Percentiles rank a stretch among this genome's conserved stretches.
These are phyloP conservation scores for Clathrospora elynae DNA, from an alignment of 2,329 filamentous ascomycete species.

Conservation along the genomic window DNA sequence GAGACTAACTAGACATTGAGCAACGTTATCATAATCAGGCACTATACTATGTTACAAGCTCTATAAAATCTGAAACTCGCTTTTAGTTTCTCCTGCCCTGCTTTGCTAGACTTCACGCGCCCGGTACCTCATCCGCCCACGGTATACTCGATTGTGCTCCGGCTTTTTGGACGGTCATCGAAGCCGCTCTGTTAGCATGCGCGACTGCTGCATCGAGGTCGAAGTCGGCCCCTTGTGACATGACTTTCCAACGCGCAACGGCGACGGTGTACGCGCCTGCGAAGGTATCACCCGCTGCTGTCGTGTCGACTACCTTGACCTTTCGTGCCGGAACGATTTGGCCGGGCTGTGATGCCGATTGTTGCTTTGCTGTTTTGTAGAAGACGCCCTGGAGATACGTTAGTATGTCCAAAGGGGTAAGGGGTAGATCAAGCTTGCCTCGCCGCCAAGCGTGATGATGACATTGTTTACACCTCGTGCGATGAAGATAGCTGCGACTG, in stretches of 20 bases:
- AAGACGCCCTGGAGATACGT: constrained; percentile 45
- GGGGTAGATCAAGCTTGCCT: constrained; percentile 57
- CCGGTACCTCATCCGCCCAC: constrained; percentile 61
- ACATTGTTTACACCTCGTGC: constrained; percentile 73
- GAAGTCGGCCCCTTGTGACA: constrained; percentile 50
- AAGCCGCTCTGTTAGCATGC: constrained; percentile 67
- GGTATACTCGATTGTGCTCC: constrained; percentile 72
- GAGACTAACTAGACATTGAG: too few species aligned
- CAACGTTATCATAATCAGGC: too few species aligned
- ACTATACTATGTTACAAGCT: too few species aligned
- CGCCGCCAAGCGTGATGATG: constrained; percentile 80
- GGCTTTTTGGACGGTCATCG: constrained; percentile 66
- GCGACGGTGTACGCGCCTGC: constrained; percentile 84
- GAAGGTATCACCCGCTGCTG: constrained; percentile 92
- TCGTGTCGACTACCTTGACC: constrained; percentile 86
- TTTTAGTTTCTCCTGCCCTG: too few species aligned
- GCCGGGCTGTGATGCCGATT: constrained; percentile 51
- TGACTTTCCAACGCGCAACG: constrained; percentile 60
- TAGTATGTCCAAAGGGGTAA: constrained; percentile 16
- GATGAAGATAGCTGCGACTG: constrained; percentile 61
- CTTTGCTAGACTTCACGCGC: constrained; percentile 12
- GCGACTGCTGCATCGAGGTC: constrained; percentile 63
- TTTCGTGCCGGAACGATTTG: constrained; percentile 65
- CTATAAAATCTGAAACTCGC: too few species aligned
- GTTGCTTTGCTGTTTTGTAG: constrained; percentile 53